phyloP scores from a whole-genome alignment of 2,329 filamentous ascomycete genomes.

The Fusarium sp. region DNA sequence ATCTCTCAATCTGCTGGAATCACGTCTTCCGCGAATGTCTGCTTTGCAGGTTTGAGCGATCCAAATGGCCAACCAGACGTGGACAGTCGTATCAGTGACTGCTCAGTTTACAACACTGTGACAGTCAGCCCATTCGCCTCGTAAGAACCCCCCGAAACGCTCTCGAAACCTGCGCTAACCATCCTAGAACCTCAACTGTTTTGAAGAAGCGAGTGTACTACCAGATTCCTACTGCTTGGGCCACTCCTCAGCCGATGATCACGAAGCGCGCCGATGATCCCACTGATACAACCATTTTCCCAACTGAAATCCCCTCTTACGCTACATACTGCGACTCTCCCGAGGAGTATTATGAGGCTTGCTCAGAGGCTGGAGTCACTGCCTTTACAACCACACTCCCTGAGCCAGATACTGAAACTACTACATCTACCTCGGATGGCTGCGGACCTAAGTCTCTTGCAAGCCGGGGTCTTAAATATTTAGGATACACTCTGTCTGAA shows the following conservation, averaged over 20 bases:
- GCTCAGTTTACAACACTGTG: slow-evolving; percentile 8
- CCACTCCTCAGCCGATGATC: not conserved
- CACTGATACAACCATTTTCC: slow-evolving; percentile 24
- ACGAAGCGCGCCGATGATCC: not conserved
- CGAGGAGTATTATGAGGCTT: slow-evolving; percentile 20
- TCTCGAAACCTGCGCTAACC: fast-evolving
- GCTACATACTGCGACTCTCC: slow-evolving; percentile 33
- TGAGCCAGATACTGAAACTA: not conserved
- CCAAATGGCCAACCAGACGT: slow-evolving; percentile 3
- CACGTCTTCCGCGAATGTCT: not conserved
- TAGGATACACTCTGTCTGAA: not conserved
- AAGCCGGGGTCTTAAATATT: not conserved
- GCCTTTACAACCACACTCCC: slow-evolving; percentile 16
- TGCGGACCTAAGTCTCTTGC: not conserved
- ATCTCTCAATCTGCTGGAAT: not conserved
- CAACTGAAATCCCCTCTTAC: slow-evolving; percentile 16
- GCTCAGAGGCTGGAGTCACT: slow-evolving; percentile 22
- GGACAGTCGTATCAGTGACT: slow-evolving; percentile 12
- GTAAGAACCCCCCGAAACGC: not conserved
- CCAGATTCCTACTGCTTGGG: slow-evolving; percentile 20
- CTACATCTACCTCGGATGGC: not conserved
- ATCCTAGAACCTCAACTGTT: not conserved
- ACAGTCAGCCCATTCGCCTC: slow-evolving; percentile 27
- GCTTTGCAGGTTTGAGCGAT: not conserved
- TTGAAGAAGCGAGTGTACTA: not conserved